These are phyloP conservation scores for Solanum corneliomulleri DNA, from an alignment of 257 asterid genomes.

Conservation along the genomic window DNA sequence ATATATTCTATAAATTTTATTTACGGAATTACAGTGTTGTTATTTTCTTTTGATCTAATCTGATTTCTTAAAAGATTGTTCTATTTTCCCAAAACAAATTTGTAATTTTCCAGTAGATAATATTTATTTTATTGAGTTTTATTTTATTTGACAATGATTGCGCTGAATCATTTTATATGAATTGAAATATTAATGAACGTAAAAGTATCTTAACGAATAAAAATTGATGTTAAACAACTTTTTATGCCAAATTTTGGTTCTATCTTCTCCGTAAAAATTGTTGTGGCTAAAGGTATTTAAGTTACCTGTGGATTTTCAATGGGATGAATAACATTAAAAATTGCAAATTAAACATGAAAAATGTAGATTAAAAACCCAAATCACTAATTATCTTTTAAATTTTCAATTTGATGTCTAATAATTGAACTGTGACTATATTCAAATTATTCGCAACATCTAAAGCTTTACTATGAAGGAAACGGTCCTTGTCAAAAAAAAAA, in stretches of 20 bases:
- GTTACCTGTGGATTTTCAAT: not conserved
- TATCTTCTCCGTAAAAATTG: not conserved
- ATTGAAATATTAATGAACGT: not conserved
- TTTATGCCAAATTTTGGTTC: not conserved
- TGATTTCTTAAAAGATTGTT: not conserved
- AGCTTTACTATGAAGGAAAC: too few relatives aligned
- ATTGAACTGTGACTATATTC: accelerated
- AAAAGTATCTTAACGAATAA: not conserved
- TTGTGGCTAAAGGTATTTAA: not conserved
- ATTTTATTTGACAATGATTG: not conserved
- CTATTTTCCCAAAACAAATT: not conserved
- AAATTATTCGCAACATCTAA: too few relatives aligned
- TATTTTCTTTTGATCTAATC: not conserved
- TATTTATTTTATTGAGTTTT: not conserved
- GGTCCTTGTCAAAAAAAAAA: too few relatives aligned
- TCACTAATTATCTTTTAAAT: too few relatives aligned
- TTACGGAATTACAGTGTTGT: not conserved
- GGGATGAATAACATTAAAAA: not conserved
- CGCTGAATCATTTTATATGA: not conserved
- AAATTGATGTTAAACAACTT: not conserved
- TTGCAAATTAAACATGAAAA: not conserved
- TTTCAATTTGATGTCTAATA: too few relatives aligned
- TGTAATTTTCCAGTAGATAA: not conserved
- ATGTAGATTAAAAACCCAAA: not conserved
- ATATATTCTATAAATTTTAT: not conserved